These are phyloP conservation scores for Lentinula edodes DNA, from an alignment of 768 basidiomycete genomes.

Conservation along the genomic window DNA sequence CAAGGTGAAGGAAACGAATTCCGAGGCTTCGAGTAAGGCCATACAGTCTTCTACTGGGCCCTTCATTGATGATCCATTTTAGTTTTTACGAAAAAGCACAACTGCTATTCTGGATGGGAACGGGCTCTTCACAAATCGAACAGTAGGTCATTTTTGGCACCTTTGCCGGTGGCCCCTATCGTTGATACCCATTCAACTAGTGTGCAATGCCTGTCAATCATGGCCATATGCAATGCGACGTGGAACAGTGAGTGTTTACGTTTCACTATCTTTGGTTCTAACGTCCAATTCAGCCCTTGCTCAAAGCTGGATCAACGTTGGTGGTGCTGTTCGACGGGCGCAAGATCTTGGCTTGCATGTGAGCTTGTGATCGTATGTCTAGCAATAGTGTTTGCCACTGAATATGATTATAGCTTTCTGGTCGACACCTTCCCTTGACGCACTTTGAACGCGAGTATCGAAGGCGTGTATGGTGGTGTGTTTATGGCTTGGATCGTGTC, in stretches of 20 bases:
- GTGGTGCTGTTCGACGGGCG: slow-evolving; percentile 12
- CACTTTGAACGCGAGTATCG: slow-evolving; percentile 13
- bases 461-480: slow-evolving; percentile 17
- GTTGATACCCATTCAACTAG: background rate
- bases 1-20: slow-evolving; percentile 7
- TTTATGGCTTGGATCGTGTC: slow-evolving; percentile 15
- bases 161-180: background rate
- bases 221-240: slow-evolving; percentile 15
- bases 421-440: slow-evolving; percentile 7
- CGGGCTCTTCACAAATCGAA: slow-evolving; percentile 12
- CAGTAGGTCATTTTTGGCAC: slow-evolving; percentile 7
- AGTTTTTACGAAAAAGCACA: slow-evolving; percentile 14
- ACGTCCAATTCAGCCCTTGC: slow-evolving; percentile 10
- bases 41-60: background rate
- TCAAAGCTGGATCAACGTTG: slow-evolving; percentile 16
- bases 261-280: background rate
- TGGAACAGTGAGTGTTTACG: slow-evolving; percentile 12
- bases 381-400: background rate
- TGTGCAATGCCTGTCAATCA: slow-evolving; percentile 13
- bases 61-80: background rate
- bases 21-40: slow-evolving; percentile 12
- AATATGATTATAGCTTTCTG: slow-evolving; percentile 6
- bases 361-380: background rate
- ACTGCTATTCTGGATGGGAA: slow-evolving; percentile 13
- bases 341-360: slow-evolving; percentile 16